phyloP scores from a whole-genome alignment of 345 rosid genomes.

The Abelmoschus esculentus region DNA sequence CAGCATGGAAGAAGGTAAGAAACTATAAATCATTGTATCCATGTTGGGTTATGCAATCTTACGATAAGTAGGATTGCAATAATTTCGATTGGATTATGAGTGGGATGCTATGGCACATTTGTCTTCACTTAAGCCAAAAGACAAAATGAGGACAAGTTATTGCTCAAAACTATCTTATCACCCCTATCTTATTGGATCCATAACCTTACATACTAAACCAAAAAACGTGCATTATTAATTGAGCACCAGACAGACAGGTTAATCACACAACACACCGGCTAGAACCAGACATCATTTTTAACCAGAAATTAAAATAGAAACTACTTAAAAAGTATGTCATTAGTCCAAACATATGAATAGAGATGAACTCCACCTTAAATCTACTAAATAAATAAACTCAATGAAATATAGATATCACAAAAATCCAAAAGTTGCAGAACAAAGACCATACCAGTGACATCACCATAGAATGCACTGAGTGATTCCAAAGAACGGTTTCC shows the following conservation, averaged over 20 bases:
- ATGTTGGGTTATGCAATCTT: neutral
- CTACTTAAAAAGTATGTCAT: neutral
- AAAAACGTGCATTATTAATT: neutral
- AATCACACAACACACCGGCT: neutral
- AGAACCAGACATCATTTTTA: neutral
- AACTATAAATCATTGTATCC: neutral
- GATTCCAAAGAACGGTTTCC: constrained; percentile 69
- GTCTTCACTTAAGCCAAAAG: neutral
- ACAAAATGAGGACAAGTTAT: neutral
- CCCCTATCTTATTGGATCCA: neutral
- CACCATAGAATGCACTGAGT: constrained; percentile 61
- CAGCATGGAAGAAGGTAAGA: neutral
- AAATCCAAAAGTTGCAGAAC: neutral
- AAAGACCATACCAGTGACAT: constrained; percentile 53
- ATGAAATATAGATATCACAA: neutral
- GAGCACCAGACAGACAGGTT: neutral
- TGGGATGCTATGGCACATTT: neutral
- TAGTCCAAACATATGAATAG: neutral
- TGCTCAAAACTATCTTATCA: neutral
- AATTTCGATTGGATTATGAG: neutral
- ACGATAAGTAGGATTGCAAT: neutral
- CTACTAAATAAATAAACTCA: neutral
- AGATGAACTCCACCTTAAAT: neutral
- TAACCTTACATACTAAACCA: neutral
- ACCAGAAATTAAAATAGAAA: neutral